Percentiles rank a stretch among this genome's conserved stretches.
These are phyloP conservation scores for Leccinum laetum DNA, from an alignment of 1,284 basidiomycete genomes.

Conservation along the genomic window DNA sequence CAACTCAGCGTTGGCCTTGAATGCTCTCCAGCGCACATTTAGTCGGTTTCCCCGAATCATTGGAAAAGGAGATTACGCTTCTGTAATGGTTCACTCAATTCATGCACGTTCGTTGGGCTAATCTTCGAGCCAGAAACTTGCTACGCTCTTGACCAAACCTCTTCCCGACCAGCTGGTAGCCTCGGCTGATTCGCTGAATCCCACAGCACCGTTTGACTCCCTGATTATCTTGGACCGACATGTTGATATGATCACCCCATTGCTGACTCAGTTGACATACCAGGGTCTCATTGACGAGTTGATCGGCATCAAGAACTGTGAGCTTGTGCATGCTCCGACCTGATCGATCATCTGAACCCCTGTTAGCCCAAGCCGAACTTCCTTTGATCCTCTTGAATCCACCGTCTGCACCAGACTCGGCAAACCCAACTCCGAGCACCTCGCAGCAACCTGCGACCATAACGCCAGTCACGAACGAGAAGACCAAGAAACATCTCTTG, in stretches of 20 bases:
- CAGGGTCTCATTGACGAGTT: slow-evolving; percentile 97
- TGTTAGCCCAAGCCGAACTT: slow-evolving; percentile 82
- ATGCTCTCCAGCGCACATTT: slow-evolving; percentile 84
- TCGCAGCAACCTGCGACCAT: slow-evolving; percentile 44
- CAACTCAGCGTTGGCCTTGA: slow-evolving; percentile 86
- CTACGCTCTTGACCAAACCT: too few species aligned
- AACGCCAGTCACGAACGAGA: slow-evolving; percentile 63
- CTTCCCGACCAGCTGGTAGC: too few species aligned
- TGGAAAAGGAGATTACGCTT: slow-evolving; percentile 78
- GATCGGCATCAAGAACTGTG: slow-evolving; percentile 88
- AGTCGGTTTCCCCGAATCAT: slow-evolving; percentile 92
- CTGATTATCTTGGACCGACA: too few species aligned
- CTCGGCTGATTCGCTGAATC: too few species aligned
- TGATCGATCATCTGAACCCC: slow-evolving; percentile 5
- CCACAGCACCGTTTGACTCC: too few species aligned
- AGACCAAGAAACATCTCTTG: slow-evolving; percentile 87
- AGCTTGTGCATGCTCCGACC: slow-evolving; percentile 26
- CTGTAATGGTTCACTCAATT: too few species aligned
- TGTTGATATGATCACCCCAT: slow-evolving; percentile 79
- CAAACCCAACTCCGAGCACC: slow-evolving; percentile 31
- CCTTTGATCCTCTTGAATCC: slow-evolving; percentile 77
- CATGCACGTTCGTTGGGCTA: too few species aligned
- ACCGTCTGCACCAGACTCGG: slow-evolving; percentile 40
- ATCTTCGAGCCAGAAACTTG: too few species aligned
- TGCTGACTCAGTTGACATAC: slow-evolving; percentile 97